Base-by-base conservation (phyloP, 208 protist genomes). In the Trypanosoma congolense region DNA sequence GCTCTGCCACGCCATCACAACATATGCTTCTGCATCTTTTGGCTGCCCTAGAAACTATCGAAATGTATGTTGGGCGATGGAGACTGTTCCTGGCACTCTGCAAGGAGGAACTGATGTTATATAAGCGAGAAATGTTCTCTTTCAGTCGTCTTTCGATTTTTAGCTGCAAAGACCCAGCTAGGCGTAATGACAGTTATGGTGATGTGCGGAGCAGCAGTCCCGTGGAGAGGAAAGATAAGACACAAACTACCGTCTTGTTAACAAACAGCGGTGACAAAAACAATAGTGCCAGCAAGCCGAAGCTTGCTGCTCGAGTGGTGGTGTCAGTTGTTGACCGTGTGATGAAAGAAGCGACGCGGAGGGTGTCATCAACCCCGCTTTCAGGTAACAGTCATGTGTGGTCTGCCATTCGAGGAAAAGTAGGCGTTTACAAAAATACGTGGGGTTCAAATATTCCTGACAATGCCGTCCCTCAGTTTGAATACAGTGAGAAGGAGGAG, bases 61-160 rank as follows among this genome's bases (percentile, higher is more conserved):
- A 75, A 38, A 52, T 45, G 12, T 52, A 29, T 1, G 63, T 87
- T 10, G 69, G 74, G 30, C 44, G 58, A 0, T 65, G 61, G 18
- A 69, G 82, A 0, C 57, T 90, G 30, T 55, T 54, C 3, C 60
- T 94, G 19, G 61, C 75, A 8, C 68, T 94, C 3, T 87, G 83
- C 42, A 92, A 90, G 57, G 83, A 91, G 47, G 83, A 94, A 36
- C 30, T 94, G 10, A 77, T 75, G 3, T 54, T 90, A 3, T 94
- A 82, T 65, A 87, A 86, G 54, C 64, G 49, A 2, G 75, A 90
- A 31, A 70, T 85, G 40, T 73, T 69, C 45, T n/a, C 67, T 25
- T 89, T 81, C 56, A 66, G 55, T 10, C 61, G 70, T 14, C 63
- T 61, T 24, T 78, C 79, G 22, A 58, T 90, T 0, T 57, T 87